A percentile compares a stretch with the other conserved stretches of the same genome.
These are phyloP conservation scores for Articulospora tetracladia DNA, from an alignment of 495 filamentous ascomycete genomes.

Conservation along the genomic window DNA sequence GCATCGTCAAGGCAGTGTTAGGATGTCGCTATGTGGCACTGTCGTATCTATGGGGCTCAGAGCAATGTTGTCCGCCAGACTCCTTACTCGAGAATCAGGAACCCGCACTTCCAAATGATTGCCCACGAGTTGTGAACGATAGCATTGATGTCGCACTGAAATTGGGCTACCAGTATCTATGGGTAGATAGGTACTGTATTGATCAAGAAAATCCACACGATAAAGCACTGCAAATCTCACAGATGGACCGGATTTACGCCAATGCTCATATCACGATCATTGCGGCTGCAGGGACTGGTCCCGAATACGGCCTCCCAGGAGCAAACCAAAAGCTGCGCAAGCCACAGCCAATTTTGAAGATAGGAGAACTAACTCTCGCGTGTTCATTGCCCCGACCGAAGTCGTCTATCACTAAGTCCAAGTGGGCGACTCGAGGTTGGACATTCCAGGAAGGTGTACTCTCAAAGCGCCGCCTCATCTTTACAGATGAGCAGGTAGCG, in stretches of 20 bases:
- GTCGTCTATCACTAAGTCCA: conserved; percentile 13
- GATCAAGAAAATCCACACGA: conserved; percentile 9
- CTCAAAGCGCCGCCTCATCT: conserved; percentile 26
- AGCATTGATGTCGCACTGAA: conserved; percentile 17
- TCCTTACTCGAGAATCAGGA: neutral
- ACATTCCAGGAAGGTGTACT: conserved; percentile 25
- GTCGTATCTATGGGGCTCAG: conserved; percentile 26
- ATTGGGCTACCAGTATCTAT: conserved; percentile 27
- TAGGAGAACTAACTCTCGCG: conserved; percentile 2
- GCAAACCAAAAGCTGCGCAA: conserved; percentile 12
- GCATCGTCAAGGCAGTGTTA: conserved; percentile 7
- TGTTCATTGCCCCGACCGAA: neutral
- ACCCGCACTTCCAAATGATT: neutral
- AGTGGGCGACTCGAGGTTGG: conserved; percentile 36
- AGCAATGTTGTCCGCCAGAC: neutral
- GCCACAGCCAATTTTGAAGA: neutral
- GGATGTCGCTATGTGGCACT: conserved; percentile 19
- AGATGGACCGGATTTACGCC: conserved; percentile 31
- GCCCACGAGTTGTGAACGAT: conserved; percentile 16
- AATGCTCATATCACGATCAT: conserved; percentile 27
- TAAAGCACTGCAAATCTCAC: conserved; percentile 26
- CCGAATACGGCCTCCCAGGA: conserved; percentile 29
- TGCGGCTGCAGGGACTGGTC: conserved; percentile 27
- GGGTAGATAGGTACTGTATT: conserved; percentile 30
- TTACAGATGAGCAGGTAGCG: conserved; percentile 31